A percentile compares a stretch with the other conserved stretches of the same genome.
Conservation (phyloP, 2,329 filamentous ascomycete genomes). For the Akanthomyces uredinophilus region DNA sequence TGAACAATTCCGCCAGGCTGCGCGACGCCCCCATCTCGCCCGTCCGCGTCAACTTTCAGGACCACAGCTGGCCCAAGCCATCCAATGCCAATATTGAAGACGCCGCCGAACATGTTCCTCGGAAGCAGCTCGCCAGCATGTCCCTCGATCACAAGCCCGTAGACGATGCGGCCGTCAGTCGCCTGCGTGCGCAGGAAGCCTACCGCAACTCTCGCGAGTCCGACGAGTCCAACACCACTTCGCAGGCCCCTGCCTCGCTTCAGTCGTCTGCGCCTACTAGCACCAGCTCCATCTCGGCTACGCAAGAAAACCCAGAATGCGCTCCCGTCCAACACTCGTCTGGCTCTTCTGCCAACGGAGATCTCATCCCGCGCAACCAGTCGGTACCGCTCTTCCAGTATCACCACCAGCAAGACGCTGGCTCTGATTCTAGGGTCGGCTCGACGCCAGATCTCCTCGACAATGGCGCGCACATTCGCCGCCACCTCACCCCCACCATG, state of each 20-base stretch:
- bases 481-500: slow-evolving; percentile 57
- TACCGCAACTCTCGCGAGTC: slow-evolving; percentile 50
- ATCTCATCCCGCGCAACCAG: slow-evolving; percentile 35
- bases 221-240: slow-evolving; percentile 44
- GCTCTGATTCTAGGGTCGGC: slow-evolving; percentile 38
- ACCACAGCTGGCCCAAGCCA: slow-evolving; percentile 47
- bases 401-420: slow-evolving; percentile 51
- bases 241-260: slow-evolving; percentile 43
- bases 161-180: slow-evolving; percentile 29
- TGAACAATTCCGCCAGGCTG: slow-evolving; percentile 38
- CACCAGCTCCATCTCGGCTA: slow-evolving; percentile 49
- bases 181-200: slow-evolving; percentile 30
- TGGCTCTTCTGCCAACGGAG: slow-evolving; percentile 47
- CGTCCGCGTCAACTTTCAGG: slow-evolving; percentile 49
- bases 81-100: slow-evolving; percentile 49
- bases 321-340: slow-evolving; percentile 41
- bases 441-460: slow-evolving; percentile 51
- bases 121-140: background rate
- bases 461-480: slow-evolving; percentile 46
- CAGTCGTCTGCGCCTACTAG: slow-evolving; percentile 52
- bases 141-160: slow-evolving; percentile 1
- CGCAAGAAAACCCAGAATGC: slow-evolving; percentile 43
- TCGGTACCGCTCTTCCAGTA: slow-evolving; percentile 57
- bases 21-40: slow-evolving; percentile 51
- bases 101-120: slow-evolving; percentile 22